Evolutionary conservation across 176 grass and related monocot species (phyloP).

Genomic region (Eragrostis curvula): DNA sequence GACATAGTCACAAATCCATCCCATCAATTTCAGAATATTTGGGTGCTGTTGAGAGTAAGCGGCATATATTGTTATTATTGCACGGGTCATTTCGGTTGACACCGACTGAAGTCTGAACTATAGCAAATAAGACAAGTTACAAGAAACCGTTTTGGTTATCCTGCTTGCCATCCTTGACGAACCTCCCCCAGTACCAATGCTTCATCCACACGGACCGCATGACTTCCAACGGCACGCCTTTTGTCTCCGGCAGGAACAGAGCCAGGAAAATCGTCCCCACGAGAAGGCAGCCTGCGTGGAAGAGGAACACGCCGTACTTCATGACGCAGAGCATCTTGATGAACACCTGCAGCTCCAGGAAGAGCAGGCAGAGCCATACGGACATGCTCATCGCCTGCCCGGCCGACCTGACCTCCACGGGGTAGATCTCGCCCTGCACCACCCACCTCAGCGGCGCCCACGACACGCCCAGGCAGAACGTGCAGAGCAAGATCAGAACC

Average conservation of each 20-base stretch:
- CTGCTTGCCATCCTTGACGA: conserved; percentile 24
- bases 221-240: conserved; percentile 63
- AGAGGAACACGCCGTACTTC: conserved; percentile 59
- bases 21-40: too few relatives aligned
- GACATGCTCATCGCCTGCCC: conserved; percentile 67
- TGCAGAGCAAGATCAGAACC: conserved; percentile 50
- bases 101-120: too few relatives aligned
- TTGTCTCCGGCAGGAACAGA: conserved; percentile 66
- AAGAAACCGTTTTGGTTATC: too few relatives aligned
- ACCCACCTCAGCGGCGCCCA: conserved; percentile 80
- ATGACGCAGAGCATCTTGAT: conserved; percentile 62
- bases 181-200: conserved; percentile 77
- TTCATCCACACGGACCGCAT: conserved; percentile 50
- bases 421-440: conserved; percentile 77
- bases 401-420: conserved; percentile 73
- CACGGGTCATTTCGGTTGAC: too few relatives aligned
- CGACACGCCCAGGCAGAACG: conserved; percentile 59
- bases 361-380: conserved; percentile 59
- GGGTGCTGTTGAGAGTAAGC: too few relatives aligned
- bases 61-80: too few relatives aligned
- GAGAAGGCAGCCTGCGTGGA: conserved; percentile 59
- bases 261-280: conserved; percentile 57
- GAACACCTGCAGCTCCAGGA: conserved; percentile 77
- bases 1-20: too few relatives aligned
- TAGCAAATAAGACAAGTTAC: too few relatives aligned